Evolutionary conservation across 768 basidiomycete species (phyloP), one percentile per base, ranked within the genome.

Genomic region (Gloeophyllum trabeum): DNA sequence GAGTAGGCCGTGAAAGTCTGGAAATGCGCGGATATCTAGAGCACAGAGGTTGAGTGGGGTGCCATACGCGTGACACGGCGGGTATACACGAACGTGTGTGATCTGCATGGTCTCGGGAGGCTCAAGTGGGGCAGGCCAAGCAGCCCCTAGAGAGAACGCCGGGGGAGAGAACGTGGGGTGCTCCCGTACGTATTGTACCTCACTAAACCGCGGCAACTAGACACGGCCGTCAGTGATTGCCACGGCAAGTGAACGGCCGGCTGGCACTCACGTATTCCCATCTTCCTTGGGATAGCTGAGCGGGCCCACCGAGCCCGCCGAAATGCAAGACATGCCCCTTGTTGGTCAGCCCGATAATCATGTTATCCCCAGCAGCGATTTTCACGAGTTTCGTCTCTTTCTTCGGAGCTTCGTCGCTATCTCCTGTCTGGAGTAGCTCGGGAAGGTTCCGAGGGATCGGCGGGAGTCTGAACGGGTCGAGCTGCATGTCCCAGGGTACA

Each of bases 11-110:
- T 76, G 56, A 96, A 92, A 24, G 81, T 79, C 42, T 65, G 50
- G 60, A 83, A 94, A 50, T 88, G 81, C 3, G 87, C 93, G 13
- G 92, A 81, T 41, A 98, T 74, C 80, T 93, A 58, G 46, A 24
- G 32, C 18, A 21, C 52, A 36, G 47, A 51, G 35, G 20, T 28
- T 26, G 32, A 25, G 18, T 12, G 36, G 35, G 42, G 38, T 47
- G 43, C 42, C 48, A 51, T n/a, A 21, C 3, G 22, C 39, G 26
- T 43, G 45, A 35, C 4, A 24, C 23, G 16, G n/a, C 41, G 34
- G 46, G 13, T 38, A 16, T 3, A 18, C 10, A 56, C 20, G 36
- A 61, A 90, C 91, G 63, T 90, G 88, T 42, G 86, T 86, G 55
- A 88, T 84, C 46, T 69, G 67, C 61, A 82, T 61, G 23, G 63